A percentile compares a stretch with the other conserved stretches of the same genome.
Conservation (phyloP, 2,329 filamentous ascomycete genomes). For the Alternaria triticimaculans region DNA sequence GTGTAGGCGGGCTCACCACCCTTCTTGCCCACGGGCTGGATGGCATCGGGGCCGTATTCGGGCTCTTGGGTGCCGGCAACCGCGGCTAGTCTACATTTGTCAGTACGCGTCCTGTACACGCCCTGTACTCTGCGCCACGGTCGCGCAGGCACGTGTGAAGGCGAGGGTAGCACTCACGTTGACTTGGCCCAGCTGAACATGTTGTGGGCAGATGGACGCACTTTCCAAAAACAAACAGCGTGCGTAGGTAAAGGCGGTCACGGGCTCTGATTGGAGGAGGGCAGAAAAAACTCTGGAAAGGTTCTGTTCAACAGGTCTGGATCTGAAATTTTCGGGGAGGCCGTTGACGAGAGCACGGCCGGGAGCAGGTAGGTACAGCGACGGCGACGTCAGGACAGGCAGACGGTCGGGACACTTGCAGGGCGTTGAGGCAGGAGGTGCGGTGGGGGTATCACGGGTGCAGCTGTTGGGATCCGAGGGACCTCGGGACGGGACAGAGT, state of each 20-base stretch:
- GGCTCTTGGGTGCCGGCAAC: constrained; percentile 96
- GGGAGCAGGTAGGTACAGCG: constrained; percentile 26
- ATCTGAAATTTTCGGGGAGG: constrained; percentile 30
- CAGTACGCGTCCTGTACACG: constrained; percentile 13
- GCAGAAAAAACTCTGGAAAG: constrained; percentile 37
- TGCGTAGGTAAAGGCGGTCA: constrained; percentile 35
- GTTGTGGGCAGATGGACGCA: constrained; percentile 35
- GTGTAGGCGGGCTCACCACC: constrained; percentile 79
- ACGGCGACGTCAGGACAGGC: constrained; percentile 11
- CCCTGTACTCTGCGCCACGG: constrained; percentile 6
- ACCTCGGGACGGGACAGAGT: not conserved
- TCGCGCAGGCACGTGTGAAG: constrained; percentile 24
- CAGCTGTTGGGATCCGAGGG: not conserved
- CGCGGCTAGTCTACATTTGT: constrained; percentile 63
- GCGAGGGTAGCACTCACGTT: constrained; percentile 65
- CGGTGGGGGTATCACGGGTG: constrained; percentile 1
- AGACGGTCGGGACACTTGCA: constrained; percentile 19
- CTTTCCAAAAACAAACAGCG: constrained; percentile 33
- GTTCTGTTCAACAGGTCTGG: constrained; percentile 30
- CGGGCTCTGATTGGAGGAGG: constrained; percentile 29
- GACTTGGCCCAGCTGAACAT: constrained; percentile 98
- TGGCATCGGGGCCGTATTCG: constrained; percentile 88
- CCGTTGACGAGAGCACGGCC: constrained; percentile 26
- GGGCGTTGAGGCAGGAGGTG: constrained; percentile 1
- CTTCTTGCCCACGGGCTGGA: constrained; percentile 85